A percentile compares a stretch with the other conserved stretches of the same genome.
Conservation (phyloP, 2,329 filamentous ascomycete genomes). For the Chaetoscypha palmicola region DNA sequence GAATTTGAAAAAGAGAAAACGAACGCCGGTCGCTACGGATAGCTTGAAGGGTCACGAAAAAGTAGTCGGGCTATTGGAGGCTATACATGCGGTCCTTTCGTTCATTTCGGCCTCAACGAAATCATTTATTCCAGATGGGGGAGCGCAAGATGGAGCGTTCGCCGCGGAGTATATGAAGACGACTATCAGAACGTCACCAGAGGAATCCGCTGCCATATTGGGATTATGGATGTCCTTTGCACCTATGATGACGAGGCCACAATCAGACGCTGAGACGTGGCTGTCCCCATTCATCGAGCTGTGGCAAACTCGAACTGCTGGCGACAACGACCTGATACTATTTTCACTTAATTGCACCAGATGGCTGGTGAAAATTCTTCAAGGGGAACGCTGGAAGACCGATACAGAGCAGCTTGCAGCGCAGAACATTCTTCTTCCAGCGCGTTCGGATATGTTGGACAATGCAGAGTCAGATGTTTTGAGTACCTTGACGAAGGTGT, state of each 20-base stretch:
- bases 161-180: slow-evolving; percentile 29
- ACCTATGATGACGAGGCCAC: neutral
- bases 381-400: slow-evolving; percentile 16
- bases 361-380: slow-evolving; percentile 26
- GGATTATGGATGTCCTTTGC: slow-evolving; percentile 28
- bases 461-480: slow-evolving; percentile 20
- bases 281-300: slow-evolving; percentile 27
- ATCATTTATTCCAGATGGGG: neutral
- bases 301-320: slow-evolving; percentile 23
- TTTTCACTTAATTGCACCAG: slow-evolving; percentile 31
- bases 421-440: slow-evolving; percentile 31
- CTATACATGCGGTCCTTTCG: slow-evolving; percentile 20
- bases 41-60: neutral
- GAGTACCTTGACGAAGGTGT: slow-evolving; percentile 19
- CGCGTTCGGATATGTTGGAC: slow-evolving; percentile 18
- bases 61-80: neutral
- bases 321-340: slow-evolving; percentile 18
- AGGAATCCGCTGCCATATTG: slow-evolving; percentile 27
- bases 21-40: slow-evolving; percentile 13
- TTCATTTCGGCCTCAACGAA: slow-evolving; percentile 20
- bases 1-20: slow-evolving; percentile 30
- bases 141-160: slow-evolving; percentile 16
- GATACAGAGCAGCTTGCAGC: slow-evolving; percentile 30
- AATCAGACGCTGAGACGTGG: too few species aligned
- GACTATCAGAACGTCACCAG: slow-evolving; percentile 24